Evolutionary conservation across 2,329 filamentous ascomycete genomes (phyloP).

Genomic region (Talaromyces amestolkiae): DNA sequence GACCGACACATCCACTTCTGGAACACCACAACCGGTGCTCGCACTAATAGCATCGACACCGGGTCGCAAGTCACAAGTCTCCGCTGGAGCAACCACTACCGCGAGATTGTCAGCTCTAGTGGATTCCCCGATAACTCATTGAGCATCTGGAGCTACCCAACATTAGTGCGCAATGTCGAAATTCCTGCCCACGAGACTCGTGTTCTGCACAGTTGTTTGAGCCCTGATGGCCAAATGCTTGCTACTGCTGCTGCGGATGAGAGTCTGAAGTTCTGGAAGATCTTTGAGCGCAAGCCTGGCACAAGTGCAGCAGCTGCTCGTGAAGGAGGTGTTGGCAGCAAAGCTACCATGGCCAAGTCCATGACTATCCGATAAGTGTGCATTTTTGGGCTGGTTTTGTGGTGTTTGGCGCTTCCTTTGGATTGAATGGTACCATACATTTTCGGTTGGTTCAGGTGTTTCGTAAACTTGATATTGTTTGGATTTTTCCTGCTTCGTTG

Average conservation of each 20-base stretch:
- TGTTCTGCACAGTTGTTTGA: conserved; percentile 93
- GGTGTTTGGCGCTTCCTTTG: background rate
- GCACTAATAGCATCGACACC: conserved; percentile 98
- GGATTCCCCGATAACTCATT: conserved; percentile 99
- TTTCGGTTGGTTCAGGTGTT: conserved; percentile 1
- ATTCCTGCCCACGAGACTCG: conserved; percentile 96
- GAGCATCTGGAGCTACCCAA: conserved; percentile 98
- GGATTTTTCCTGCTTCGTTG: background rate
- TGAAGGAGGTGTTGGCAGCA: conserved; percentile 66
- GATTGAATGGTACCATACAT: background rate
- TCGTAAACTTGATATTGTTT: background rate
- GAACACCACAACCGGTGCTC: conserved; percentile 96
- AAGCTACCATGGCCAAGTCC: conserved; percentile 86
- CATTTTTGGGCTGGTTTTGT: background rate
- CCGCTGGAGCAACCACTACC: conserved; percentile 94
- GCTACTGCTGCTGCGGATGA: conserved; percentile 95
- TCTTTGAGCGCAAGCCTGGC: conserved; percentile 97
- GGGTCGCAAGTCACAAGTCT: conserved; percentile 96
- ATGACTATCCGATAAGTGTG: conserved; percentile 78
- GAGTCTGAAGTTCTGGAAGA: conserved; percentile 99
- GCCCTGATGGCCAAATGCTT: conserved; percentile 96
- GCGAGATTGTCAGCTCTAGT: conserved; percentile 95
- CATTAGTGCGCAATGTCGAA: conserved; percentile 93
- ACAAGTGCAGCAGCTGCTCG: conserved; percentile 61
- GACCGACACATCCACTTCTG: conserved; percentile 99